Evolutionary conservation across 2,329 filamentous ascomycete genomes (phyloP), one percentile per base, ranked within the genome.

Genomic region (Tympanopsis confertula): DNA sequence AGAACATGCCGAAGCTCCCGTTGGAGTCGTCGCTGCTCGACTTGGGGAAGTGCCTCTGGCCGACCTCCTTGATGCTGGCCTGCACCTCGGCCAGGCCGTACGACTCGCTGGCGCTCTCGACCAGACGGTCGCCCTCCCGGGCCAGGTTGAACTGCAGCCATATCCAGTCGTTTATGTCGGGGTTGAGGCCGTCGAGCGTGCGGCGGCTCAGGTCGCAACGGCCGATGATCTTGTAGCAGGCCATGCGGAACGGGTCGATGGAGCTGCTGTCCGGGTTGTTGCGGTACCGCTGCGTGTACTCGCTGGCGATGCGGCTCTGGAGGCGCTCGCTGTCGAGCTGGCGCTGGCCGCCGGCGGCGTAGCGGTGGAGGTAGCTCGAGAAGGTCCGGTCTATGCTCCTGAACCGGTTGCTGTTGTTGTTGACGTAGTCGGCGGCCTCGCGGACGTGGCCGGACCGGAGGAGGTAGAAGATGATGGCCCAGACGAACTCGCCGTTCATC

Each of bases 151-250:
- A 78, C 51, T 82, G 78, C 39, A 82, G 65, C 78, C 78, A 83
- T 51, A 80, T 71, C 73, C 76, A 82, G 57, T 83, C 78, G 50
- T 80, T 74, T 41, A 82, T 73, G 41, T 78, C 74, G 13, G 70
- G 74, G 49, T 73, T 74, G 24, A 82, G 60, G 35, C 71, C 71
- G 18, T 79, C 75, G 20, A 82, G 57, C 46, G 69, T 75, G 44
- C 78, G 72, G 56, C 78, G 78, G 51, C 63, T 66, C 19, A 83
- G 62, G 49, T 82, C 78, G 47, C 78, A 81, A 35, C 78, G 86
- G 35, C 93, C 91, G 48, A 98, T 82, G 43, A 98, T 80, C 68
- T 98, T 96, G 70, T 96, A 96, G 57, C 91, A 95, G 35, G 89
- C 88, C 78, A 94, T 88, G 38, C 87, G 80, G 64, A 93, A 98